Base-by-base conservation (phyloP, 1,284 basidiomycete species). In the Paramarasmius palmivorus region DNA sequence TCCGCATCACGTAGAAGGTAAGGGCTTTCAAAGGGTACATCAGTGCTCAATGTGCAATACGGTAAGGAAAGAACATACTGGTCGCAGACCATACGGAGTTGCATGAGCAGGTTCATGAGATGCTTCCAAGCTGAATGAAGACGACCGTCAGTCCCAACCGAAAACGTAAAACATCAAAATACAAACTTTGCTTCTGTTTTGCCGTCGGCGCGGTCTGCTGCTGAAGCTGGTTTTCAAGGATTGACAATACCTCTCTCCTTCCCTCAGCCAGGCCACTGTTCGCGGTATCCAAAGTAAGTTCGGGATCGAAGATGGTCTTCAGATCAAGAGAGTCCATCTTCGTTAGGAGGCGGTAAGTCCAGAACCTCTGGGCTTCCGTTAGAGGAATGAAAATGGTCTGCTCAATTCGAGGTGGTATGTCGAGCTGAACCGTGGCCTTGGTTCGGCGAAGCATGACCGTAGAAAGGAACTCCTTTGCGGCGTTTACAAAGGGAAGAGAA, bases 391-490 rank as follows among this genome's bases (percentile, higher is more conserved):
- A 81, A 9, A 84, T 72, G 0, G 81, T 81, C 54, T 77, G 65
- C 60, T 86, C 84, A 49, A 83, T 81, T 22, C 76, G 67, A 4
- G 81, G 77, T 10, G 83, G 84, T 15, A 86, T 78, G 42, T 70
- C 68, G 25, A 77, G 68, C 50, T 77, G 74, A 1, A 83, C 78
- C 3, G 59, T 67, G 4, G 75, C 73, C 59, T 86, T 86, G 3
- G 83, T 86, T 14, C 84, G 74, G 2, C 84, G 75, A 10, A 86
- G 67, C 84, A 86, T 86, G 52, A 86, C 66, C 3, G 68, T 66
- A 15, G 73, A 66, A 9, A 86, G 70, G 5, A 86, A 69, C 25
- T 73, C 67, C 53, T 79, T 73, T 1, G 78, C 71, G 9, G 76
- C 72, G 47, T 70, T 70, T 34, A 86, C 69, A 61, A 83, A 77